Conservation (phyloP, 306 rosid genomes). For the Ormosia semicastrata region DNA sequence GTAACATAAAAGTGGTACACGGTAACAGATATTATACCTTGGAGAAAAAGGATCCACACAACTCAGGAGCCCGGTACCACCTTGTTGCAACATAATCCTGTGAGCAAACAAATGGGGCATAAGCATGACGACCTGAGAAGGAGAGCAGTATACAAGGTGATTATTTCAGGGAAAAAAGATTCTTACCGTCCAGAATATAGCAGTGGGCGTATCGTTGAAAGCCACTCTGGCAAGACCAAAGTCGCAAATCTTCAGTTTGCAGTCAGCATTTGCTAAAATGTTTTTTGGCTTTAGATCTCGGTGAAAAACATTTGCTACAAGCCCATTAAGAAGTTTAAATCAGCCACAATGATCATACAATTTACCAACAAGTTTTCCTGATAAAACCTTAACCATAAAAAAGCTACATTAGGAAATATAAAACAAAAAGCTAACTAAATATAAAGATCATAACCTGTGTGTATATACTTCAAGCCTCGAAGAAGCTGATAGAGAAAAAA, state of each 20-base stretch:
- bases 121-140: conserved; percentile 12
- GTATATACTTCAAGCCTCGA: conserved; percentile 96
- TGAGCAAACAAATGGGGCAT: conserved; percentile 25
- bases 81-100: conserved; percentile 99
- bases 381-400: neutral
- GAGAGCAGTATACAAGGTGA: conserved; percentile 2
- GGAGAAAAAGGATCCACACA: conserved; percentile 98
- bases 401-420: conserved; percentile 5
- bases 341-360: conserved; percentile 25
- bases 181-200: conserved; percentile 98
- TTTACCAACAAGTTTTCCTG: conserved; percentile 10
- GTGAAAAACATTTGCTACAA: conserved; percentile 96
- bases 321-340: conserved; percentile 37
- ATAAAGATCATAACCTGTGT: conserved; percentile 70
- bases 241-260: conserved; percentile 99
- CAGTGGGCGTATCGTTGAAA: conserved; percentile 96
- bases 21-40: conserved; percentile 54
- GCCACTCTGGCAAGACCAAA: conserved; percentile 99
- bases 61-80: conserved; percentile 99
- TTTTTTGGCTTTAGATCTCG: conserved; percentile 97
- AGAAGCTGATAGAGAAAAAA: conserved; percentile 99
- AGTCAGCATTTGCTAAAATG: conserved; percentile 97
- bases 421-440: neutral
- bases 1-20: neutral
- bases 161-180: conserved; percentile 9